Percentiles rank a stretch among this genome's conserved stretches.
Evolutionary conservation across 2,329 filamentous ascomycete species (phyloP).

Genomic region (Aspergillus sp.): DNA sequence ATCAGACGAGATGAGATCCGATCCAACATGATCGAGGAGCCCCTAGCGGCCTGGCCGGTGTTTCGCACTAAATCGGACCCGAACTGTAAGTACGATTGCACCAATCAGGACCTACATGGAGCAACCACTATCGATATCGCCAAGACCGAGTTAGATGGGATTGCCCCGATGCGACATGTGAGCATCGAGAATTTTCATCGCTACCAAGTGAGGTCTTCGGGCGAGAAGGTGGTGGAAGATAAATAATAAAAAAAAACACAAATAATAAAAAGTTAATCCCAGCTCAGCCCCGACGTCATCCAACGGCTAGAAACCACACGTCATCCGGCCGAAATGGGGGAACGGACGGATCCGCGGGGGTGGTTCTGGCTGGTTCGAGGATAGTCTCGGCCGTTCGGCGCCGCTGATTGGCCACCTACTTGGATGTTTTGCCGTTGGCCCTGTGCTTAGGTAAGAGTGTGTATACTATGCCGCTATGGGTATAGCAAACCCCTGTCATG

Average conservation of each 20-base stretch:
- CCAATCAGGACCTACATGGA: not conserved
- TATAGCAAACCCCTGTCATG: not conserved
- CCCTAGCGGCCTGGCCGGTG: not conserved
- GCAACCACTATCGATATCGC: no score
- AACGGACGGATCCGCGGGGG: conserved; percentile 6
- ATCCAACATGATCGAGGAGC: not conserved
- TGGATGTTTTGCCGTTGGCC: not conserved
- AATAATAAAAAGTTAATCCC: not conserved
- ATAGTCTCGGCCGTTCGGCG: not conserved
- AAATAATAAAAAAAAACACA: not conserved
- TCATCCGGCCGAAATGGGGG: not conserved
- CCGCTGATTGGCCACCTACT: not conserved
- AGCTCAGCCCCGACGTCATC: not conserved
- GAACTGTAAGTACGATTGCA: not conserved
- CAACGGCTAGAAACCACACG: not conserved
- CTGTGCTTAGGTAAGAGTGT: conserved; percentile 1
- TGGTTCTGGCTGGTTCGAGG: conserved; percentile 15
- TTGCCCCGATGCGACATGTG: no score
- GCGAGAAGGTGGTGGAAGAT: not conserved
- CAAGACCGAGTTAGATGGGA: no score
- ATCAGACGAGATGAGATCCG: conserved; percentile 6
- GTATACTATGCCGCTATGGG: conserved; percentile 1
- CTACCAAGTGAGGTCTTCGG: not conserved
- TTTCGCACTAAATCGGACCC: not conserved
- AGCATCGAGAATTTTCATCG: no score